Evolutionary conservation across 2,329 filamentous ascomycete species (phyloP).

Genomic region (Aspergillus sp.): DNA sequence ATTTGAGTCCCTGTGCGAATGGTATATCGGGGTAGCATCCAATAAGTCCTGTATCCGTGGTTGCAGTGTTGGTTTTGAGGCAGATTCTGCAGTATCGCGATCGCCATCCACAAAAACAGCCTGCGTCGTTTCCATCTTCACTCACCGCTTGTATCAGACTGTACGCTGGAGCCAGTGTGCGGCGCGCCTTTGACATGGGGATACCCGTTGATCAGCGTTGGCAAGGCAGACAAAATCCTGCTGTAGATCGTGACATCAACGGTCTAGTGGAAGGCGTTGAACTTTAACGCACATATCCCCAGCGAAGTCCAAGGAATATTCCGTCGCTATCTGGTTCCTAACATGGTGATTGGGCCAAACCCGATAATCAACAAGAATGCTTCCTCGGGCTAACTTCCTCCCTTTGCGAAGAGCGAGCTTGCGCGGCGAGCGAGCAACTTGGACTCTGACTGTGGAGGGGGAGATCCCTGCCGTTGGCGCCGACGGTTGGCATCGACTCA

Average conservation of each 20-base stretch:
- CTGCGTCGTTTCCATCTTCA: no score
- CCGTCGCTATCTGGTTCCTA: background rate
- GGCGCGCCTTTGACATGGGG: background rate
- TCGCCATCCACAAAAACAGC: no score
- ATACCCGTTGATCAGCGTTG: constrained; percentile 27
- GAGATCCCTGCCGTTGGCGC: background rate
- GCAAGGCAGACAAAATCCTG: constrained; percentile 8
- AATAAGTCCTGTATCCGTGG: no score
- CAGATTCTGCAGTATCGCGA: no score
- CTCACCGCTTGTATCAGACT: background rate
- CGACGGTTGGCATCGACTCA: background rate
- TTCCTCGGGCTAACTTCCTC: background rate
- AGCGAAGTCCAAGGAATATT: background rate
- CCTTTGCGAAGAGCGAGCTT: constrained; percentile 3
- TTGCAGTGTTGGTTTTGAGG: no score
- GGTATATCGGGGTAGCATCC: no score
- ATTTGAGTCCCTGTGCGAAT: background rate
- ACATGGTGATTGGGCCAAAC: background rate
- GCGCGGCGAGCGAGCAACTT: background rate
- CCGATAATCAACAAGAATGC: background rate
- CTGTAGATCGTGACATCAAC: constrained; percentile 2
- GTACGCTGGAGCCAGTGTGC: background rate
- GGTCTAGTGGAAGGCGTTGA: no score
- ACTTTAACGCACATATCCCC: background rate
- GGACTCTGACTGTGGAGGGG: background rate